Evolutionary conservation across 768 basidiomycete genomes (phyloP), one percentile per base, ranked within the genome.

Genomic region (Exidia glandulosa): DNA sequence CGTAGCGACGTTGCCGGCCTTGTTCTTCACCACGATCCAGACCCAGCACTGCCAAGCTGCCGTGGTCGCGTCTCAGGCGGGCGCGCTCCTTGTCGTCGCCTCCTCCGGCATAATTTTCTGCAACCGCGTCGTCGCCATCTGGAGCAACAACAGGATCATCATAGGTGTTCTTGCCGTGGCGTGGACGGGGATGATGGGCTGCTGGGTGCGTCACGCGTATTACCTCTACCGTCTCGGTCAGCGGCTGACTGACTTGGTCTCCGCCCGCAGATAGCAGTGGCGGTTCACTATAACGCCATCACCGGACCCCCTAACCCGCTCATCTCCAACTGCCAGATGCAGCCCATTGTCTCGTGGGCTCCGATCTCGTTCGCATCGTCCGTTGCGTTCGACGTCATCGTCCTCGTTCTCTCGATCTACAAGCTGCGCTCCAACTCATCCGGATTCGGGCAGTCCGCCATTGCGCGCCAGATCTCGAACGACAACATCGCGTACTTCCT

Each of bases 301-400:
- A 62, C 61, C 0, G 68, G 69, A 4, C 65, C 67, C 23, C 59
- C 64, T 33, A 65, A 68, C 2, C 67, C 70, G 13, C 70, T 72
- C 33, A 71, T 70, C 19, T 71, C 70, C 23, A 73, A 73, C 59
- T 75, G 74, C 52, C 66, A 68, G 54, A 70, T 73, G 62, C 60
- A 61, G 14, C 67, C 64, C 7, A 69, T 74, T 30, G 65, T 70
- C 10, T 60, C 65, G 19, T 74, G 73, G 72, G 68, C 72, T 9
- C 71, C 72, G 0, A 65, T 74, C 55, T 70, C 69, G 59, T 74
- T 68, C 58, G 71, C 67, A 13, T 69, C 67, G 3, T 69, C 71
- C 29, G 69, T 72, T 5, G 64, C 66, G 3, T 73, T 73, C 62
- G 69, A 71, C 62, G 63, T 67, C 9, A 50, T 68, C 1, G 63